Evolutionary conservation across 768 basidiomycete species (phyloP).

Genomic region (Lactifluus piperatus): DNA sequence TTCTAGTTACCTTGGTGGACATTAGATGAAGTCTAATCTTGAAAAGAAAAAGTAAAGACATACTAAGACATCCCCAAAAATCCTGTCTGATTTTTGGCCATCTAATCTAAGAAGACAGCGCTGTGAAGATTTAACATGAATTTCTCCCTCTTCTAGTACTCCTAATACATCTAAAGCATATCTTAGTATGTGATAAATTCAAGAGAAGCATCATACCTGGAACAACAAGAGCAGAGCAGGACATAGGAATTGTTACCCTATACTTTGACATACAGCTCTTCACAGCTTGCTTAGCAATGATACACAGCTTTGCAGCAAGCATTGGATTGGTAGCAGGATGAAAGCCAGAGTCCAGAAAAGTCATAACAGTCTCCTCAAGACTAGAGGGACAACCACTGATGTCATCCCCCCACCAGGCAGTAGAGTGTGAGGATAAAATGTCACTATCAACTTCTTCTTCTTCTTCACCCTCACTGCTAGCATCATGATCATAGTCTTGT

Average conservation of each 20-base stretch:
- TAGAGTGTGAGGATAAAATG: slow-evolving; percentile 32
- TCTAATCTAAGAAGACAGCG: slow-evolving; percentile 34
- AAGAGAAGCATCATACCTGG: slow-evolving; percentile 33
- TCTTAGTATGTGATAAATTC: not conserved
- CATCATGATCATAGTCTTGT: slow-evolving; percentile 19
- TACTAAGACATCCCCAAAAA: slow-evolving; percentile 52
- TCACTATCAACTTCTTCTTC: slow-evolving; percentile 14
- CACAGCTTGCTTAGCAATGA: slow-evolving; percentile 39
- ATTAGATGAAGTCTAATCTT: not conserved
- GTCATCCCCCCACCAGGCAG: slow-evolving; percentile 63
- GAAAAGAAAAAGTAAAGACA: slow-evolving; percentile 11
- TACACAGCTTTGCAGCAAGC: slow-evolving; percentile 44
- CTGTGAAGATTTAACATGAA: slow-evolving; percentile 46
- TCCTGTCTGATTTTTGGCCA: slow-evolving; percentile 39
- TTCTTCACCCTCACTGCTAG: slow-evolving; percentile 23
- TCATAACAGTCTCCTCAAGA: slow-evolving; percentile 53
- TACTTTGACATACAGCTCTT: slow-evolving; percentile 36
- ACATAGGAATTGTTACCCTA: slow-evolving; percentile 46
- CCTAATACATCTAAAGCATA: slow-evolving; percentile 39
- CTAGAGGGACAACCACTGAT: slow-evolving; percentile 50
- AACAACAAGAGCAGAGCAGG: slow-evolving; percentile 52
- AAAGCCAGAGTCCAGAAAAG: slow-evolving; percentile 52
- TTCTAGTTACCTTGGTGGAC: slow-evolving; percentile 40
- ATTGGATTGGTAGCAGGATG: slow-evolving; percentile 39
- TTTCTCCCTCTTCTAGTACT: slow-evolving; percentile 43